Base-by-base conservation (phyloP, 345 rosid genomes). In the Eucalyptus shirleyi region DNA sequence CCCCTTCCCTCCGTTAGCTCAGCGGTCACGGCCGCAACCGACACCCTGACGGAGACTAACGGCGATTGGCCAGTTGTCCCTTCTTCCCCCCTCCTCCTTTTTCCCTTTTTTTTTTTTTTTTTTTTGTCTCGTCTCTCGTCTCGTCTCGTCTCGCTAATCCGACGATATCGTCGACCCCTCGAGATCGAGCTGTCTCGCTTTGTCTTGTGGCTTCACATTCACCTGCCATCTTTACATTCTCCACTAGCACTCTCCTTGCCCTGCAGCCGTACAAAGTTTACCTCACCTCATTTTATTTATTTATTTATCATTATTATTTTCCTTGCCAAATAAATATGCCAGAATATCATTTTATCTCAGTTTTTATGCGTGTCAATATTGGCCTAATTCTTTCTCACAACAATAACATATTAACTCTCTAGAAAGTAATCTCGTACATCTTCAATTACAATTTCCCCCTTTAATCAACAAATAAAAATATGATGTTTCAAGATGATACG, bases 21-120 rank as follows among this genome's bases (percentile, higher is more conserved):
- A 89, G 88, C 89, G 80, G 88, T 86, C 80, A 92, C 92, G 92
- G 90, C 83, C 53, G 51, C 88, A 88, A 92, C 92, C 92, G 95
- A 93, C 94, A 93, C 86, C 72, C 50, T 13, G 86, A 82, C 92
- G 88, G 90, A 56, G 67, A 53, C 88, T 80, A 26, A 51, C 89
- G 89, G 80, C 37, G 69, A 32, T 72, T 21, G 55, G 88, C 86
- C 86, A 80, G 90, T 81, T 82, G 89, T 69, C 87, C 67, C 8
- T 11, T 9, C 10, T 9, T 10, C n/a, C 16, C 16, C 14, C 13
- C 19, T 44, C 65, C 13, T 12, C 34, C 34, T 30, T 18, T 86
- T n/a, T 9, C 8, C 13, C 5, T 4, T 56, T 24, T 65, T 13
- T 50, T 50, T 49, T 28, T 28, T 62, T 30, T 12, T 28, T 4